Percentiles rank a stretch among this genome's conserved stretches.
phyloP scores from a whole-genome alignment of 202 grass and related monocot genomes.

The Carex arenaria region DNA sequence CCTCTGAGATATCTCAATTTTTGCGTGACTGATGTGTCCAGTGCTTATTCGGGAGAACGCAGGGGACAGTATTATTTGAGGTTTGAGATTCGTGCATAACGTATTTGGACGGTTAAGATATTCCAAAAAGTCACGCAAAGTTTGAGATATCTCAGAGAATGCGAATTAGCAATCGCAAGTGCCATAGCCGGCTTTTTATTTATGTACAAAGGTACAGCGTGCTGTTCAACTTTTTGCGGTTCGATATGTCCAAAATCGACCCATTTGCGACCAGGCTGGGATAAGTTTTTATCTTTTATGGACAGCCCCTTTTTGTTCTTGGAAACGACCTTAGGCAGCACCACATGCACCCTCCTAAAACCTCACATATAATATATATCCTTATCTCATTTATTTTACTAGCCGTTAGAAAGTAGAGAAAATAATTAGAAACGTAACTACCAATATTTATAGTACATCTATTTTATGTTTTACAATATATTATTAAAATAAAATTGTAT shows the following conservation, averaged over 20 bases:
- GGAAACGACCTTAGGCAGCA: not conserved
- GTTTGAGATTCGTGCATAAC: too few species aligned
- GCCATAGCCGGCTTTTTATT: not conserved
- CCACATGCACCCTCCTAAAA: not conserved
- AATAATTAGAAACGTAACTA: not conserved
- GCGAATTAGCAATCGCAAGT: too few species aligned
- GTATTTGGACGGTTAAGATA: too few species aligned
- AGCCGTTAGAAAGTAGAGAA: not conserved
- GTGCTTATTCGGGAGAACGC: too few species aligned
- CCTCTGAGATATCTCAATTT: too few species aligned
- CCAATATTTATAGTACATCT: not conserved
- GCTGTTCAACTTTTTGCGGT: not conserved
- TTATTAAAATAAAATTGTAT: too few species aligned
- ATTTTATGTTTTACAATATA: too few species aligned
- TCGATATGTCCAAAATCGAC: not conserved
- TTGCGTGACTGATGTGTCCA: too few species aligned
- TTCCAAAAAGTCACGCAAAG: too few species aligned
- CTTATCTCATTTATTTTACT: not conserved
- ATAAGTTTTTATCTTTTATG: not conserved
- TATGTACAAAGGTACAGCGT: not conserved
- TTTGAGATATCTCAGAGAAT: too few species aligned
- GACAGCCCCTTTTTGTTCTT: not conserved
- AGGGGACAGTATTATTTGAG: too few species aligned
- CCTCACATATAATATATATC: not conserved
- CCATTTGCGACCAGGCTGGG: conserved; percentile 19